phyloP scores from a whole-genome alignment of 2,329 filamentous ascomycete genomes.

The Ophiostoma montium region DNA sequence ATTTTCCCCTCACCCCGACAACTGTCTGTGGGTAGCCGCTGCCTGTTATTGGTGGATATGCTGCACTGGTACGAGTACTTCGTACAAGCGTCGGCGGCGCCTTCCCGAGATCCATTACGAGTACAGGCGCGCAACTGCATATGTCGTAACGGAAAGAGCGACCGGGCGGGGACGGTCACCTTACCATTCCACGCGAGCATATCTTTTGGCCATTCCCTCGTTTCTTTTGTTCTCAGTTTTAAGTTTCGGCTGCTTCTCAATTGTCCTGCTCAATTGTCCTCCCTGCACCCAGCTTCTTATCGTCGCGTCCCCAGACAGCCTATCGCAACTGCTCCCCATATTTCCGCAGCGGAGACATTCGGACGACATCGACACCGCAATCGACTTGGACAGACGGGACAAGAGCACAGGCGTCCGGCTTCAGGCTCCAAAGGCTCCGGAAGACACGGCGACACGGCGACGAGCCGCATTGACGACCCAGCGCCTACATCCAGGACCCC shows the following conservation, averaged over 20 bases:
- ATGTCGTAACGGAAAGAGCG: background rate
- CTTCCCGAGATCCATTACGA: background rate
- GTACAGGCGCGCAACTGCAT: background rate
- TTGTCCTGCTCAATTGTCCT: background rate
- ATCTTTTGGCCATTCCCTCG: background rate
- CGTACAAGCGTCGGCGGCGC: background rate
- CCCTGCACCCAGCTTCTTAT: background rate
- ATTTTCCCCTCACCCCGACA: too few relatives aligned
- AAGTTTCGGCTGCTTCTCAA: too few relatives aligned
- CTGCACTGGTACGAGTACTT: too few relatives aligned
- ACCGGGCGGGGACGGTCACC: background rate
- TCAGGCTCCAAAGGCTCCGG: too few relatives aligned
- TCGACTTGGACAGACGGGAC: too few relatives aligned
- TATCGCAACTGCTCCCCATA: background rate
- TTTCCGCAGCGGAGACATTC: background rate
- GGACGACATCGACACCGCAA: background rate
- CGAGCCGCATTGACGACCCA: too few relatives aligned
- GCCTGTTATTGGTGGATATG: too few relatives aligned
- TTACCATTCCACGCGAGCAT: background rate
- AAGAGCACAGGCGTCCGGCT: too few relatives aligned
- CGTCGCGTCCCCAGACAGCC: background rate
- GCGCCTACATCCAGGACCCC: too few relatives aligned
- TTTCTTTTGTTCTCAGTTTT: too few relatives aligned
- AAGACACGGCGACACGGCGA: too few relatives aligned
- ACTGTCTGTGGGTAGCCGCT: too few relatives aligned